A percentile compares a stretch with the other conserved stretches of the same genome.
Conservation (phyloP, 768 basidiomycete species). For the Chalciporus piperatus region DNA sequence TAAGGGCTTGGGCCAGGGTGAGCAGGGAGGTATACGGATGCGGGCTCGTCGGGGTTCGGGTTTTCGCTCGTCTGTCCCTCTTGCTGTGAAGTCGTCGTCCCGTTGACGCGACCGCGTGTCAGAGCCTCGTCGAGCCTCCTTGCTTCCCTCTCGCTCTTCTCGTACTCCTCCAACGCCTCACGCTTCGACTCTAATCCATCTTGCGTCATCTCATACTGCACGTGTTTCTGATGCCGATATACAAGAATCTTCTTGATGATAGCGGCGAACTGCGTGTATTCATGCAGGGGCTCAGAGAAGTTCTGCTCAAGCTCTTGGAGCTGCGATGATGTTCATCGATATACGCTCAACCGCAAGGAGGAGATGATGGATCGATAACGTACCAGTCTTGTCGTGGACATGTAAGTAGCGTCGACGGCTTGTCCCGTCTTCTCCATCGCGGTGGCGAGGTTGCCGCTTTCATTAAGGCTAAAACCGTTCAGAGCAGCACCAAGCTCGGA, state of each 20-base stretch:
- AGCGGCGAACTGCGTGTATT: conserved; percentile 90
- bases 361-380: conserved; percentile 28
- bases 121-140: conserved; percentile 86
- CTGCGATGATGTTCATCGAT: conserved; percentile 40
- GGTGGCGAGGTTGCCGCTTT: conserved; percentile 65
- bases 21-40: conserved; percentile 60
- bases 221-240: conserved; percentile 97
- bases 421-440: conserved; percentile 97
- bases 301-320: conserved; percentile 91
- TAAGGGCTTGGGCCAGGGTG: conserved; percentile 78
- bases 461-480: conserved; percentile 92
- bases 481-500: conserved; percentile 88
- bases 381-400: conserved; percentile 88
- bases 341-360: background rate
- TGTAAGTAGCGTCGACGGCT: conserved; percentile 90
- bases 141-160: conserved; percentile 91
- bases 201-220: conserved; percentile 96
- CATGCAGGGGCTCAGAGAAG: conserved; percentile 94
- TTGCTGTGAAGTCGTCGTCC: conserved; percentile 18
- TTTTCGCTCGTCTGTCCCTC: conserved; percentile 35
- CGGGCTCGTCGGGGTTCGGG: conserved; percentile 36
- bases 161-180: conserved; percentile 82
- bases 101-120: conserved; percentile 48
- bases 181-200: conserved; percentile 83
- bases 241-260: conserved; percentile 94